These are phyloP conservation scores for Neurospora tetraspora DNA, from an alignment of 495 filamentous ascomycete genomes.

Conservation along the genomic window DNA sequence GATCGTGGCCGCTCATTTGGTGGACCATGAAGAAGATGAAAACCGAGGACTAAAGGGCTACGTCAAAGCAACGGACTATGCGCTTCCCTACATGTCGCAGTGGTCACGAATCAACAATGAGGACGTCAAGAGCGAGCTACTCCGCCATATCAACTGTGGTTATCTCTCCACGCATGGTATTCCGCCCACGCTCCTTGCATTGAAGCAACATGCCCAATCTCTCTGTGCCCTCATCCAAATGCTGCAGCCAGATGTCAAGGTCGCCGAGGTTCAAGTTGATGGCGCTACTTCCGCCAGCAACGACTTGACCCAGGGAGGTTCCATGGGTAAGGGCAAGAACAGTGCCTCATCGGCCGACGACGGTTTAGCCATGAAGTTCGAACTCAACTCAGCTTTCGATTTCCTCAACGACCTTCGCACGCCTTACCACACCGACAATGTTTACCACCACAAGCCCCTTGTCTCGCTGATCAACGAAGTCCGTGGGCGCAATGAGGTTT, in stretches of 20 bases:
- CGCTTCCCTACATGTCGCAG: conserved; percentile 21
- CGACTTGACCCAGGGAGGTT: not conserved
- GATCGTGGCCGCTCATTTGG: conserved; percentile 13
- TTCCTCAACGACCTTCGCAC: conserved; percentile 34
- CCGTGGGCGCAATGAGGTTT: conserved; percentile 25
- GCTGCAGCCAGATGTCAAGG: conserved; percentile 23
- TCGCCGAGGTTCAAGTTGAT: conserved; percentile 16
- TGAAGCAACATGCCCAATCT: conserved; percentile 48
- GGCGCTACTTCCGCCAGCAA: not conserved
- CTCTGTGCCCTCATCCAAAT: conserved; percentile 38
- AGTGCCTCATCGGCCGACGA: conserved; percentile 12
- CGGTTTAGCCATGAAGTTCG: conserved; percentile 6
- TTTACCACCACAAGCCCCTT: conserved; percentile 33
- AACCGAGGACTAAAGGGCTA: conserved; percentile 17
- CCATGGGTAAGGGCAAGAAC: not conserved
- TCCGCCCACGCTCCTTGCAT: conserved; percentile 37
- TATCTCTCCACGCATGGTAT: conserved; percentile 38
- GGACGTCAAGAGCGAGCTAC: conserved; percentile 13
- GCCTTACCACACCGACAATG: conserved; percentile 37
- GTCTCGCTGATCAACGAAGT: conserved; percentile 36
- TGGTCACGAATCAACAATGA: conserved; percentile 16
- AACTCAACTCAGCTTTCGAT: conserved; percentile 36
- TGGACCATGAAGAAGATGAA: conserved; percentile 20
- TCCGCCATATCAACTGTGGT: conserved; percentile 38
- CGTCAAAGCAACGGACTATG: conserved; percentile 22